Conservation (phyloP, 805 yeast species). For the Saturnispora serradocipensis region DNA sequence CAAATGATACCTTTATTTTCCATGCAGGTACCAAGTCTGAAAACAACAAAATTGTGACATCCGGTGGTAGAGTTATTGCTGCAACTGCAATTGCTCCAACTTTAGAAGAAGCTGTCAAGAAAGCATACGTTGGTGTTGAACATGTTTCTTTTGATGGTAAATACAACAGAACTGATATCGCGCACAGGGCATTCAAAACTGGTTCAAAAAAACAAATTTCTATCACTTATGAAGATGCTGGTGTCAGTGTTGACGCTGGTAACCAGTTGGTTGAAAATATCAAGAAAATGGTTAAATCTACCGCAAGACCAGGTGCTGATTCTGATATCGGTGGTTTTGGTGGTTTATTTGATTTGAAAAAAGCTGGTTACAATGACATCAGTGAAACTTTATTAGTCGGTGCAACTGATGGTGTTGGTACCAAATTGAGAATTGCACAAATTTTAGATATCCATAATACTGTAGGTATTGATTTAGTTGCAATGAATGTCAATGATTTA, state of each 20-base stretch:
- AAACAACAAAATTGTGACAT: slow-evolving; percentile 52
- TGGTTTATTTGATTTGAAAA: slow-evolving; percentile 83
- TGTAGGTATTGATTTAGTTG: slow-evolving; percentile 98
- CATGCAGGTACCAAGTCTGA: slow-evolving; percentile 85
- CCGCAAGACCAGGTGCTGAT: slow-evolving; percentile 93
- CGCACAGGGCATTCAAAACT: slow-evolving; percentile 86
- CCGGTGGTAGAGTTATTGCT: slow-evolving; percentile 97
- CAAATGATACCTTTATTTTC: slow-evolving; percentile 65
- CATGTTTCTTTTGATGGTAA: slow-evolving; percentile 62
- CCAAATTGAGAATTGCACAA: slow-evolving; percentile 92
- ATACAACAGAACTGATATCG: slow-evolving; percentile 88
- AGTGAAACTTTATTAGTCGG: slow-evolving; percentile 80
- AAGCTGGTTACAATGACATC: slow-evolving; percentile 73
- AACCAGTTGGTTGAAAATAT: slow-evolving; percentile 83
- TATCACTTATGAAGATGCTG: slow-evolving; percentile 89
- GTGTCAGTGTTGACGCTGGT: slow-evolving; percentile 96
- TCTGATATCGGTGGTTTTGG: slow-evolving; percentile 99
- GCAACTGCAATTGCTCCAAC: slow-evolving; percentile 77
- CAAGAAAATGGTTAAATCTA: slow-evolving; percentile 82
- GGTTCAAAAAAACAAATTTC: slow-evolving; percentile 25
- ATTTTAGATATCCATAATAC: slow-evolving; percentile 81
- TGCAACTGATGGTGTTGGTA: slow-evolving; percentile 99
- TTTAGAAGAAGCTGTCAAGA: slow-evolving; percentile 70
- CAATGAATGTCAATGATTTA: slow-evolving; percentile 97
- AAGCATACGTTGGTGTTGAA: slow-evolving; percentile 80